Evolutionary conservation across 768 basidiomycete species (phyloP).

Genomic region (Paxillus ammoniavirescens): DNA sequence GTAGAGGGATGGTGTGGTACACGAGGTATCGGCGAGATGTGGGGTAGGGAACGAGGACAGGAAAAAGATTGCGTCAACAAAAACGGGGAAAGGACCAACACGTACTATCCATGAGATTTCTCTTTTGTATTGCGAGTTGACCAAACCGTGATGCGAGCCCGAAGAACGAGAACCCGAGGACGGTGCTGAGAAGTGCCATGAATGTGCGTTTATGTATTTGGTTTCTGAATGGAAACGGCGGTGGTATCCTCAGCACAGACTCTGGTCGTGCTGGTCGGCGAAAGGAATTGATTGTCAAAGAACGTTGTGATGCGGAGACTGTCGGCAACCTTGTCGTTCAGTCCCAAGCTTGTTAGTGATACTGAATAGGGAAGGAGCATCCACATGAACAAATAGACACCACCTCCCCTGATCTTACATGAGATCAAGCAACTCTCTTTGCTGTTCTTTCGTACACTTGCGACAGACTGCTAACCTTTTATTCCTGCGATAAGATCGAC

Average conservation of each 20-base stretch:
- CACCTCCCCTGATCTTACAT: no score
- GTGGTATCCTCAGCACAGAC: slow-evolving; percentile 3
- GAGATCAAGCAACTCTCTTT: not conserved
- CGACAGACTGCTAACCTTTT: not conserved
- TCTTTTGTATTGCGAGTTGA: slow-evolving; percentile 83
- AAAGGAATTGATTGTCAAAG: not conserved
- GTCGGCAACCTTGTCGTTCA: slow-evolving; percentile 3
- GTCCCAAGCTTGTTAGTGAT: not conserved
- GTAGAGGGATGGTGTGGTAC: no score
- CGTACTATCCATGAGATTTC: slow-evolving; percentile 80
- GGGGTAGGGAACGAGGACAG: no score
- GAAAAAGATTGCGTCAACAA: no score
- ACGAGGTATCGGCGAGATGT: no score
- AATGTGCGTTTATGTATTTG: not conserved
- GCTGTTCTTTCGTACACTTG: not conserved
- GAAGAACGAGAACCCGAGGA: slow-evolving; percentile 77
- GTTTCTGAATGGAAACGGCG: not conserved
- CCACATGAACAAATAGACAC: slow-evolving; percentile 27
- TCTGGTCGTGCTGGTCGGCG: not conserved
- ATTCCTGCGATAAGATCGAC: not conserved
- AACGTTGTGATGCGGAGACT: slow-evolving; percentile 7
- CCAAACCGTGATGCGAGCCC: slow-evolving; percentile 83
- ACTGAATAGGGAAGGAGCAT: slow-evolving; percentile 13
- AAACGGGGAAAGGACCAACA: slow-evolving; percentile 15
- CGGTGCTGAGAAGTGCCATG: slow-evolving; percentile 67